Evolutionary conservation across 352 stramenopile genomes (phyloP).

Genomic region (Blastocystis sp.): DNA sequence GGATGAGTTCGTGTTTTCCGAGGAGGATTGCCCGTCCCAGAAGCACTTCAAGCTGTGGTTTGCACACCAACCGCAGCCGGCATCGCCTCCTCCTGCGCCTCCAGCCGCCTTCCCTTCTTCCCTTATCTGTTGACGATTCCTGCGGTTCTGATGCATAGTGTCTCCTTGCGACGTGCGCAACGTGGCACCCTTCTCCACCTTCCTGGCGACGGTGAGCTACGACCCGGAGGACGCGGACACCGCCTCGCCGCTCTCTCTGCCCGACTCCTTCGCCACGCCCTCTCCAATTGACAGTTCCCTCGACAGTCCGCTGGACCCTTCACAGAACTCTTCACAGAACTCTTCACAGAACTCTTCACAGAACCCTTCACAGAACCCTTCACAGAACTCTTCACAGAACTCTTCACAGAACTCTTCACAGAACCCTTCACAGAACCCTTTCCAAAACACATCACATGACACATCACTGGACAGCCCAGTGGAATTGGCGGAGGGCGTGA

Average conservation of each 20-base stretch:
- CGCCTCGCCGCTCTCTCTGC: too few species aligned
- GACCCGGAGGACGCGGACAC: too few species aligned
- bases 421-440: too few species aligned
- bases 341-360: too few species aligned
- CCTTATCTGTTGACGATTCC: background rate
- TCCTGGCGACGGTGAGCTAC: background rate
- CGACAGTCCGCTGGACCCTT: too few species aligned
- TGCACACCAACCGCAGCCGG: background rate
- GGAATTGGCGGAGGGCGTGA: background rate
- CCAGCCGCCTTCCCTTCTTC: background rate
- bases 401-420: too few species aligned
- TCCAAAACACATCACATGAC: too few species aligned
- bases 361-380: too few species aligned
- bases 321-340: too few species aligned
- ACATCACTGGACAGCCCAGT: background rate
- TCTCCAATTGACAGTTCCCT: too few species aligned
- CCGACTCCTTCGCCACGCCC: too few species aligned
- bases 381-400: too few species aligned
- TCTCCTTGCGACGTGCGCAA: background rate
- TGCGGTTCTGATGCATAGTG: background rate
- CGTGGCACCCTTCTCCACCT: constrained; percentile 21
- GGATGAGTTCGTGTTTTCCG: constrained; percentile 34
- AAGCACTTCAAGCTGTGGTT: background rate
- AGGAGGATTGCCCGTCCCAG: background rate
- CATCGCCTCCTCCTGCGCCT: background rate